Base-by-base conservation (phyloP, 805 yeast species). In the Candida hungchunana region DNA sequence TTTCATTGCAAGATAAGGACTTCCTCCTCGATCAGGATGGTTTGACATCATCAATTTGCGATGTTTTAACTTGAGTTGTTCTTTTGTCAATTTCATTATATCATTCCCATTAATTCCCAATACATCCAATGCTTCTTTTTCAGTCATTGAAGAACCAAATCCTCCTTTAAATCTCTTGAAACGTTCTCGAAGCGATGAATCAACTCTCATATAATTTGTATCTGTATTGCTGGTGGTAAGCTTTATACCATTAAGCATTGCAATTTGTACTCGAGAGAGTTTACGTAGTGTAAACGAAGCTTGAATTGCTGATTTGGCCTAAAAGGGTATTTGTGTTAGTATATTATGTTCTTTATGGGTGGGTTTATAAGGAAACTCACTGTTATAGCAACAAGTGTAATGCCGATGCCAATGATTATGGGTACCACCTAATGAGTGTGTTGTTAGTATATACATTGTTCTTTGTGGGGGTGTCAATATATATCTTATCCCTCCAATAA, bases 11-110 rank as follows among this genome's bases (percentile, higher is more conserved):
- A 86, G 51, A 46, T 71, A 82, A 14, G 86, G 77, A 30, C 89
- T 80, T 2, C 96, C 96, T 4, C 95, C 95, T 49, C 82, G 77
- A 58, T 86, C 96, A 1, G 96, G 95, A 56, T 86, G 96, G 58
- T 86, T 86, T 10, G 75, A 64, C 60, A 86, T 64, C 95, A 86
- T 87, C 55, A 82, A 70, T 42, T 64, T 65, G 52, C 95, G 70
- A 56, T 87, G 95, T 39, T 78, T 76, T 42, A 74, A 79, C 58
- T 80, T 81, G 47, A 90, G 65, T 46, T 73, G 54, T 10, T 67
- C 67, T 20, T 55, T 58, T 27, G 67, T 62, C 22, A 79, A 49
- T 37, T 65, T 60, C 34, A 76, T 60, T 32, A 82, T 73, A 38
- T 75, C 82, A 16, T 72, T 61, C 15, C 75, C 73, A 24, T 67